Evolutionary conservation across 495 filamentous ascomycete species (phyloP), one percentile per base, ranked within the genome.

Genomic region (Apodospora peruviana): DNA sequence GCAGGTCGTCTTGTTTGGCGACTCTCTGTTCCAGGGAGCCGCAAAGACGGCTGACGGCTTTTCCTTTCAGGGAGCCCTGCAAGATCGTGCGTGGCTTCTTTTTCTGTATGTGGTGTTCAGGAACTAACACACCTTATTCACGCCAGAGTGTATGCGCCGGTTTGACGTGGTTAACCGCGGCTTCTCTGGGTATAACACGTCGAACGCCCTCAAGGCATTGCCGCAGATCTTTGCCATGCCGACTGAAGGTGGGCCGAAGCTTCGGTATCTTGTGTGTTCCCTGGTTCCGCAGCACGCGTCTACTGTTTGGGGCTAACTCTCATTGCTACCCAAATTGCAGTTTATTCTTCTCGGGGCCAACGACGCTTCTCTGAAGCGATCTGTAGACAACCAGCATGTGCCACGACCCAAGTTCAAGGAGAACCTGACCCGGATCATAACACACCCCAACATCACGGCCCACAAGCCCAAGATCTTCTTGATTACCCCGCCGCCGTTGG

Each of bases 311-410:
- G n/a, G n/a, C n/a, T n/a, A n/a, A n/a, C n/a, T n/a, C n/a, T n/a
- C n/a, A n/a, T n/a, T n/a, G n/a, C 11, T 22, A 40, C 7, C 27
- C 27, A 14, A 32, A 7, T 32, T 7, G 27, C 45, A 91, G 87
- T 74, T 83, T 19, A 70, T 96, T 52, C 89, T 93, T 57, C 81
- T 95, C 50, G 90, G 90, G 16, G 87, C 90, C 57, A 96, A 96
- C 60, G 90, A 96, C 62, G 84, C 90, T 5, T 76, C 74, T 46
- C 56, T 91, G n/a, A 71, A 73, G 17, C 65, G 72, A 35, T 69
- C 74, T 12, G 67, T 66, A 18, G 80, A 72, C 47, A 64, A 68
- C 5, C 90, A 95, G 61, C 78, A 88, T 58, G 77, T 96, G n/a
- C 80, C 87, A 2, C 65, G 91, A 17, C 76, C 81, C 3, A 68